phyloP scores from a whole-genome alignment of 225 moss, liverwort and hornwort genomes.

The Asterella californica region DNA sequence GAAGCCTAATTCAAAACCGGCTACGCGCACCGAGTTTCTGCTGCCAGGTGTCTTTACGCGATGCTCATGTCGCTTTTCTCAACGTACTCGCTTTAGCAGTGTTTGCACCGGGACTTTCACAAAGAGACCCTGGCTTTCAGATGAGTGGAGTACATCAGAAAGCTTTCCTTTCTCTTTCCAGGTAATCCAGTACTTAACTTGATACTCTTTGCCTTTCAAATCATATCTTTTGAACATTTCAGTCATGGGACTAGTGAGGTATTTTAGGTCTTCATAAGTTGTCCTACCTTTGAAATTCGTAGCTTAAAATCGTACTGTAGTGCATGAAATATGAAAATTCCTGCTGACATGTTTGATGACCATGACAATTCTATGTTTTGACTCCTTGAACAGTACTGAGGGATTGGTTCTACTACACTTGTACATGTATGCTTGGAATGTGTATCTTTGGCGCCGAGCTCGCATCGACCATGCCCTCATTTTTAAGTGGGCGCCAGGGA shows the following conservation, averaged over 20 bases:
- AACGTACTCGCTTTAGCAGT: slow-evolving; percentile 8
- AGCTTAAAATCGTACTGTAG: too few species aligned
- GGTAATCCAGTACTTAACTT: slow-evolving; percentile 12
- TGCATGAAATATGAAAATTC: too few species aligned
- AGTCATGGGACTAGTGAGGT: too few species aligned
- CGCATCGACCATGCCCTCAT: slow-evolving; percentile 42
- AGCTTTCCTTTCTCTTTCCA: slow-evolving; percentile 16
- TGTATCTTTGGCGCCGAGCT: slow-evolving; percentile 40
- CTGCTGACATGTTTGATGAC: neutral
- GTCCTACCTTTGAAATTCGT: too few species aligned
- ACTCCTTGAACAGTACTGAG: slow-evolving; percentile 34
- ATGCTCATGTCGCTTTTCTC: slow-evolving; percentile 30
- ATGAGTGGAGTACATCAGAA: neutral
- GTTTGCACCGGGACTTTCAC: slow-evolving; percentile 12
- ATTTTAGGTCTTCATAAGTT: neutral
- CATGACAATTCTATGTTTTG: neutral
- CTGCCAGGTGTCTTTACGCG: slow-evolving; percentile 33
- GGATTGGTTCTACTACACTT: slow-evolving; percentile 48
- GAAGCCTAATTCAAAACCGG: too few species aligned
- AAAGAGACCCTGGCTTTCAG: neutral
- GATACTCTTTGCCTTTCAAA: too few species aligned
- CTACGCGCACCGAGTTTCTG: too few species aligned
- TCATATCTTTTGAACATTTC: too few species aligned
- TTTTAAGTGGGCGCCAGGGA: slow-evolving; percentile 38
- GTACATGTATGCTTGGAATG: slow-evolving; percentile 48